A percentile compares a stretch with the other conserved stretches of the same genome.
Conservation (phyloP, 179 eudicot species). For the Carnegiea gigantea region DNA sequence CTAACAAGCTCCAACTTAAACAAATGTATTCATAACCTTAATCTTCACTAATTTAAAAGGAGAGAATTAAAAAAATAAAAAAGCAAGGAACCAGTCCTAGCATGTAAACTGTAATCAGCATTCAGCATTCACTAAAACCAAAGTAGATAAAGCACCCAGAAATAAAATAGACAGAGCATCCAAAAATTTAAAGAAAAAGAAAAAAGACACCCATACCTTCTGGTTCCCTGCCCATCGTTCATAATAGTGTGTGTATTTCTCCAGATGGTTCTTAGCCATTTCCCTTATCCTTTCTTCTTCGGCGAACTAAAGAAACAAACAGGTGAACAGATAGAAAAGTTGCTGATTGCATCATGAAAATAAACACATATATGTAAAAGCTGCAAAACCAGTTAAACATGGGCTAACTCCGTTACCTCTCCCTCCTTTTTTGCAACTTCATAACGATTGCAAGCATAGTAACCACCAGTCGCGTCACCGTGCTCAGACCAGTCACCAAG, state of each 20-base stretch:
- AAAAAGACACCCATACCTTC: conserved; percentile 38
- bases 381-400: conserved; percentile 3
- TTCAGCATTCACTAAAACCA: background rate
- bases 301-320: conserved; percentile 44
- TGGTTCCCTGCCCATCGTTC: conserved; percentile 86
- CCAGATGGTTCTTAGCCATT: conserved; percentile 75
- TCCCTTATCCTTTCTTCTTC: conserved; percentile 64
- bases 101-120: background rate
- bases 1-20: background rate
- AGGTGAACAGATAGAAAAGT: conserved; percentile 7
- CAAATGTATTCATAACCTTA: background rate
- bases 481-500: conserved; percentile 78
- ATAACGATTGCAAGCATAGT: conserved; percentile 78
- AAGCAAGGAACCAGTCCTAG: background rate
- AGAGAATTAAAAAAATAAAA: background rate
- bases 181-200: background rate
- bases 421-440: conserved; percentile 76
- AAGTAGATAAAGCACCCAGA: background rate
- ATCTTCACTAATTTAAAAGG: background rate
- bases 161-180: too few species aligned
- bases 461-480: conserved; percentile 85
- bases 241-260: conserved; percentile 79
- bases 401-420: conserved; percentile 37
- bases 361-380: background rate
- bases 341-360: background rate